Percentiles rank a stretch among this genome's conserved stretches.
phyloP scores from a whole-genome alignment of 495 filamentous ascomycete genomes.

The Penicillium canariense region DNA sequence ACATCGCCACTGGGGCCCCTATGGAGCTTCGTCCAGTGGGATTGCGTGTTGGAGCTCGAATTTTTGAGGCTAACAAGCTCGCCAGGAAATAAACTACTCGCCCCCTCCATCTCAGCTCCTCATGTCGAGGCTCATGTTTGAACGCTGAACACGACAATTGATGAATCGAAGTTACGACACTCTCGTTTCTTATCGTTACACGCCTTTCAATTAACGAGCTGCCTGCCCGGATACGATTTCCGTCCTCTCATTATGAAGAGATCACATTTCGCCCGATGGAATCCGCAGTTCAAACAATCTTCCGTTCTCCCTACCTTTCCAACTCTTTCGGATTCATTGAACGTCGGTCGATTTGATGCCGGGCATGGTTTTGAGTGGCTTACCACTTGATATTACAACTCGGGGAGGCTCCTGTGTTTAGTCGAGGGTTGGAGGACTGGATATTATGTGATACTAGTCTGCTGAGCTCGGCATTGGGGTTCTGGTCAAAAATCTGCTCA shows the following conservation, averaged over 20 bases:
- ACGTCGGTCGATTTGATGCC: constrained; percentile 21
- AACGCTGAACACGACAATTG: constrained; percentile 47
- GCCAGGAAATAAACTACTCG: constrained; percentile 72
- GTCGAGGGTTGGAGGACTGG: constrained; percentile 37
- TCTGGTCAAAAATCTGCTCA: constrained; percentile 39
- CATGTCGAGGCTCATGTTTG: constrained; percentile 42
- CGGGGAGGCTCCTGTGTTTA: constrained; percentile 40
- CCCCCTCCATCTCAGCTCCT: constrained; percentile 60
- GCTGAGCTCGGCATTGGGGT: constrained; percentile 31
- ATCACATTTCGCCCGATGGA: constrained; percentile 27
- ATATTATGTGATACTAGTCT: constrained; percentile 15
- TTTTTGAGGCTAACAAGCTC: constrained; percentile 26
- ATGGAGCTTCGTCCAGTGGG: constrained; percentile 5
- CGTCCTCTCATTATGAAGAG: constrained; percentile 25
- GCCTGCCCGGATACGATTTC: constrained; percentile 27
- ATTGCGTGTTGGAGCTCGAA: neutral
- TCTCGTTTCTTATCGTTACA: constrained; percentile 33
- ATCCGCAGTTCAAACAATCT: constrained; percentile 35
- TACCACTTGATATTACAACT: constrained; percentile 17
- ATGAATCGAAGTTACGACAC: constrained; percentile 40
- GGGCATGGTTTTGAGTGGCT: constrained; percentile 18
- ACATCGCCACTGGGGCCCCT: neutral
- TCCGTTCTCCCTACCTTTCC: constrained; percentile 20
- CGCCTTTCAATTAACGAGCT: constrained; percentile 31
- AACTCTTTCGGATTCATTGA: constrained; percentile 32